Conservation (phyloP, 352 stramenopile genomes). For the Phytophthora citricola region DNA sequence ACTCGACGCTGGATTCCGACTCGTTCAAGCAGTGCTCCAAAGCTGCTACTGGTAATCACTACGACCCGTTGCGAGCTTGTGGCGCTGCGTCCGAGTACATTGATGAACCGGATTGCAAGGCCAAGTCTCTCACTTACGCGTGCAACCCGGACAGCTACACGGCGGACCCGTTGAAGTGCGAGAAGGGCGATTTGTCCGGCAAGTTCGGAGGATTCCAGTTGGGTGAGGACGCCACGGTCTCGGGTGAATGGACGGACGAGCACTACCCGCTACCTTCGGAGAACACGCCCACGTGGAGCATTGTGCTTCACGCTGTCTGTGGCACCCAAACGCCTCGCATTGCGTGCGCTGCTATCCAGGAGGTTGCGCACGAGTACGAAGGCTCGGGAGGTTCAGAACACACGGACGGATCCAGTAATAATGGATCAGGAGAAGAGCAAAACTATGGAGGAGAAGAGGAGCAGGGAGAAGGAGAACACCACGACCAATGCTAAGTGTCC, state of each 20-base stretch:
- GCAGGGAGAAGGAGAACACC: not conserved
- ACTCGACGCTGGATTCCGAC: constrained; percentile 36
- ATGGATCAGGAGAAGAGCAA: too few relatives aligned
- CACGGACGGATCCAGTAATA: not conserved
- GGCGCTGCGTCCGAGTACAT: constrained; percentile 55
- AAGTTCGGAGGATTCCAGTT: constrained; percentile 59
- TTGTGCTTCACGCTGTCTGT: constrained; percentile 72
- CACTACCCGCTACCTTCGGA: constrained; percentile 51
- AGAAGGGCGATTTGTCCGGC: constrained; percentile 65
- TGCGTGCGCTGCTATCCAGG: constrained; percentile 45
- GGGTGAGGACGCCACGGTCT: constrained; percentile 31
- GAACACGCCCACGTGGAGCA: constrained; percentile 59
- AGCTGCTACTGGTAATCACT: constrained; percentile 54
- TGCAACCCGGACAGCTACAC: constrained; percentile 58
- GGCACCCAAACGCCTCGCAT: constrained; percentile 50
- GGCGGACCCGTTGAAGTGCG: constrained; percentile 43
- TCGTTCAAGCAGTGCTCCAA: constrained; percentile 57
- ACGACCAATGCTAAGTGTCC: constrained; percentile 10
- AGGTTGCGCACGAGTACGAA: not conserved
- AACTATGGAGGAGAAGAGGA: not conserved
- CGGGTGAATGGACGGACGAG: constrained; percentile 45
- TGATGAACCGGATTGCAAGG: constrained; percentile 32
- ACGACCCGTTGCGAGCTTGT: constrained; percentile 56
- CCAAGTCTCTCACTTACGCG: constrained; percentile 40
- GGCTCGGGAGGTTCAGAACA: not conserved